phyloP scores from a whole-genome alignment of 192 early-diverging fungal genomes.

The Backusella australiensis region DNA sequence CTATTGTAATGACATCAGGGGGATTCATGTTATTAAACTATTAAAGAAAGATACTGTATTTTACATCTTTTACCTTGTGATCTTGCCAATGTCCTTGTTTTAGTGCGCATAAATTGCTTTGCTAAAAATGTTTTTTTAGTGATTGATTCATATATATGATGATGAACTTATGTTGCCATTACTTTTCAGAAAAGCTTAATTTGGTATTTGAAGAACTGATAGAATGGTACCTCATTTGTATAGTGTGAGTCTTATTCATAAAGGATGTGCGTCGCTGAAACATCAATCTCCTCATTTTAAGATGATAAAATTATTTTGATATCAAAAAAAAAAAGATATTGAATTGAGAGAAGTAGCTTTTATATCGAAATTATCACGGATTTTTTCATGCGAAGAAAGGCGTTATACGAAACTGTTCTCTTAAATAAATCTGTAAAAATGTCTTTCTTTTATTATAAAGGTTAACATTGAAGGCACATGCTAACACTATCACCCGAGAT shows the following conservation, averaged over 20 bases:
- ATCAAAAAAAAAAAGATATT: neutral
- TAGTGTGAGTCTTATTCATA: neutral
- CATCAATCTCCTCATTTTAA: neutral
- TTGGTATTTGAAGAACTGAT: neutral
- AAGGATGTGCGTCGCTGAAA: neutral
- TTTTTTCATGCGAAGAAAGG: neutral
- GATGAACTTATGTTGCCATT: neutral
- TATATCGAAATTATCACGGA: neutral
- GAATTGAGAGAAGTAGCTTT: neutral
- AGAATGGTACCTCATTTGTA: neutral
- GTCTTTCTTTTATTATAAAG: neutral
- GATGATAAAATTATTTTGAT: neutral
- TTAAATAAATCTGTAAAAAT: neutral
- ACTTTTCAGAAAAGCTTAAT: neutral
- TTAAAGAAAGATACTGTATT: too few species aligned
- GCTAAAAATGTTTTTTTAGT: neutral
- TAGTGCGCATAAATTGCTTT: constrained; percentile 18
- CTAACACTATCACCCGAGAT: neutral
- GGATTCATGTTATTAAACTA: too few species aligned
- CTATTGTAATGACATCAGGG: neutral
- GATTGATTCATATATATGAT: neutral
- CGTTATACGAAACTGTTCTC: neutral
- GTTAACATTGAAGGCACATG: neutral
- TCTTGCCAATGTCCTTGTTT: constrained; percentile 20
- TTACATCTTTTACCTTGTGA: constrained; percentile 16